Evolutionary conservation across 768 basidiomycete species (phyloP).

Genomic region (Hysterangium stoloniferum): DNA sequence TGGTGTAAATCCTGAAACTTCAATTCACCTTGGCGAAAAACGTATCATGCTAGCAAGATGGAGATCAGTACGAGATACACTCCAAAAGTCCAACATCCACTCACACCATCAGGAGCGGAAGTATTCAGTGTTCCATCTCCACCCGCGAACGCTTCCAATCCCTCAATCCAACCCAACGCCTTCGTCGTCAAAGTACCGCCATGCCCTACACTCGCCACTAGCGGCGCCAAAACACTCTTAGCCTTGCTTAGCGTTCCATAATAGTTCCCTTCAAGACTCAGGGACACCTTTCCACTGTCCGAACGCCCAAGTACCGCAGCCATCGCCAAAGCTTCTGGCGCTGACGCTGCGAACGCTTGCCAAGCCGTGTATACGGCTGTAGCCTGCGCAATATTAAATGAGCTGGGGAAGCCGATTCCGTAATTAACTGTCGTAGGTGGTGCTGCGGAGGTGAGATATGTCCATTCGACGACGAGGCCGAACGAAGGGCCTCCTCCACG

Average conservation of each 20-base stretch:
- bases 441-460: slow-evolving; percentile 17
- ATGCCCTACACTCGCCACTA: neutral
- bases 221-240: slow-evolving; percentile 9
- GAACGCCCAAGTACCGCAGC: neutral
- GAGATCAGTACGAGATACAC: too few species aligned
- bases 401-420: slow-evolving; percentile 10
- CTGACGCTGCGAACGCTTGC: slow-evolving; percentile 14
- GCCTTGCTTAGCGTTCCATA: slow-evolving; percentile 13
- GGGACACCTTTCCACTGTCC: slow-evolving; percentile 1
- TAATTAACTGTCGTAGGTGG: slow-evolving; percentile 17
- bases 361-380: slow-evolving; percentile 9
- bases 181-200: neutral
- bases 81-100: neutral
- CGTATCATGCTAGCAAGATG: slow-evolving; percentile 7
- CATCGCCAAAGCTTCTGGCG: slow-evolving; percentile 11
- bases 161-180: slow-evolving; percentile 12
- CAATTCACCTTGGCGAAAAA: slow-evolving; percentile 17
- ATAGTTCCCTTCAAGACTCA: slow-evolving; percentile 14
- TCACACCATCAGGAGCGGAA: slow-evolving; percentile 8
- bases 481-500: slow-evolving; percentile 22
- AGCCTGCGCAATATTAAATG: slow-evolving; percentile 5
- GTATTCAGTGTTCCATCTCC: slow-evolving; percentile 11
- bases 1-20: too few species aligned
- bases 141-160: slow-evolving; percentile 7
- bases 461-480: slow-evolving; percentile 21